Evolutionary conservation across 352 stramenopile genomes (phyloP).

Genomic region (Globisporangium sylvaticum): DNA sequence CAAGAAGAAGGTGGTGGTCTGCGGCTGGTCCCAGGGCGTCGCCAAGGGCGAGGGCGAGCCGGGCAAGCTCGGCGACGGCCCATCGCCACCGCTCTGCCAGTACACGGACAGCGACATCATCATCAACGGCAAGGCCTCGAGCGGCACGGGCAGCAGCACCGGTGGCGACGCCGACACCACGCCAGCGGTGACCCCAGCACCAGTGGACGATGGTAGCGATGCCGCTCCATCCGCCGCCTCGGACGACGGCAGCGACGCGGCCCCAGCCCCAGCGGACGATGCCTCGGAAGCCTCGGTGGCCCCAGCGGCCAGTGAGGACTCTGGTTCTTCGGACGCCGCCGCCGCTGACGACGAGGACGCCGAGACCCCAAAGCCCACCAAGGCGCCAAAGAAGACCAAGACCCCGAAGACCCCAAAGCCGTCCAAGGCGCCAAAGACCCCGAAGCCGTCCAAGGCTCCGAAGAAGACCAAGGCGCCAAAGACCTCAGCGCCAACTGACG

Average conservation of each 20-base stretch:
- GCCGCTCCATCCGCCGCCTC: background rate
- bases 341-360: too few species aligned
- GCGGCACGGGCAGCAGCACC: background rate
- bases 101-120: constrained; percentile 12
- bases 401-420: constrained; percentile 1
- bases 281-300: too few species aligned
- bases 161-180: background rate
- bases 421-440: background rate
- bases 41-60: constrained; percentile 14
- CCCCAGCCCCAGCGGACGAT: background rate
- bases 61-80: constrained; percentile 29
- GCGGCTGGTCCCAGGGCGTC: constrained; percentile 26
- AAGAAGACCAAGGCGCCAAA: background rate
- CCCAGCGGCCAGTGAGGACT: background rate
- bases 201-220: background rate
- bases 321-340: background rate
- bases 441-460: background rate
- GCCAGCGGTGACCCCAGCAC: background rate
- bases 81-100: constrained; percentile 11
- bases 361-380: constrained; percentile 1
- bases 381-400: constrained; percentile 2
- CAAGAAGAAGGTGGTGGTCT: constrained; percentile 22
- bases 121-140: constrained; percentile 3
- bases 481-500: background rate
- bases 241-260: background rate